Percentiles rank a stretch among this genome's conserved stretches.
Conservation (phyloP, 1,284 basidiomycete species). For the Malassezia globosa region DNA sequence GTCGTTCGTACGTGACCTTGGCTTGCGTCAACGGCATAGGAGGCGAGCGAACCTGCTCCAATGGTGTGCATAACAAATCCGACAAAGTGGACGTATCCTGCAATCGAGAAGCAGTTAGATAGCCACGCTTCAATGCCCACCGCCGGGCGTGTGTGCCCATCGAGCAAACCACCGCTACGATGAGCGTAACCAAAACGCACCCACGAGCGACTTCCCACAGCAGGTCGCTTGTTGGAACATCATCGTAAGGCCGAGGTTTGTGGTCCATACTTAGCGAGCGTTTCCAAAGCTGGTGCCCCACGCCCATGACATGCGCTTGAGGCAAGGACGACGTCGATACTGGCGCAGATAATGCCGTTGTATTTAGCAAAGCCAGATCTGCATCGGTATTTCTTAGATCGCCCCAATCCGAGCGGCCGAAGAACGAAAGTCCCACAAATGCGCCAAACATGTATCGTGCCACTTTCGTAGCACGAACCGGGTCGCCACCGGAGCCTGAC, state of each 20-base stretch:
- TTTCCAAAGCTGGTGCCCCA: conserved; percentile 40
- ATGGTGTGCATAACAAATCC: conserved; percentile 1
- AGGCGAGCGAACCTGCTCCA: conserved; percentile 1
- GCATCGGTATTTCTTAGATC: neutral
- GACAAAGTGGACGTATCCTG: neutral
- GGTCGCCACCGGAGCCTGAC: conserved; percentile 12
- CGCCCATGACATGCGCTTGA: conserved; percentile 26
- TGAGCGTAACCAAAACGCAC: conserved; percentile 21
- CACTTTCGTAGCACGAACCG: conserved; percentile 13
- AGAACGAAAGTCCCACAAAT: conserved; percentile 35
- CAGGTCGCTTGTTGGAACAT: conserved; percentile 28
- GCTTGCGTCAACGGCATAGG: neutral
- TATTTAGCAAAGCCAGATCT: neutral
- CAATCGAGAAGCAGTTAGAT: neutral
- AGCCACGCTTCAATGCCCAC: neutral
- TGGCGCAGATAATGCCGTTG: conserved; percentile 16
- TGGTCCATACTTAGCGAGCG: conserved; percentile 17
- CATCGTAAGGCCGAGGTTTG: conserved; percentile 24
- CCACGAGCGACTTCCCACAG: conserved; percentile 31
- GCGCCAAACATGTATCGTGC: conserved; percentile 40
- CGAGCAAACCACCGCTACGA: conserved; percentile 25
- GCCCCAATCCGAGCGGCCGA: conserved; percentile 25
- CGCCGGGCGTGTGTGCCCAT: conserved; percentile 8
- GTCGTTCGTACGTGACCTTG: neutral
- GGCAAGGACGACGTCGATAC: conserved; percentile 13